A percentile compares a stretch with the other conserved stretches of the same genome.
phyloP scores from a whole-genome alignment of 2,329 filamentous ascomycete genomes.

The Epichloe hybrida region DNA sequence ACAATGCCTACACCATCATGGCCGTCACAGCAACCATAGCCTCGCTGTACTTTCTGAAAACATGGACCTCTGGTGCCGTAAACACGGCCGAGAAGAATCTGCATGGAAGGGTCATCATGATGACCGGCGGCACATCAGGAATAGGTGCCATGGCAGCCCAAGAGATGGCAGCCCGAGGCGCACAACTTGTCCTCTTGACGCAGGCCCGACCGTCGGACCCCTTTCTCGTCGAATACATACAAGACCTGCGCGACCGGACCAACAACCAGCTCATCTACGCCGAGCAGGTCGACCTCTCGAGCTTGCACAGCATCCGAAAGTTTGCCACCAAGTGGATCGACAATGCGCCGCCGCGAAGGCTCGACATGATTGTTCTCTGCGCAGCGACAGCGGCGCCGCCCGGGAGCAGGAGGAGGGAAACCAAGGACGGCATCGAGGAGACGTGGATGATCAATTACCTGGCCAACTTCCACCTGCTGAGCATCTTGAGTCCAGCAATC shows the following conservation, averaged over 20 bases:
- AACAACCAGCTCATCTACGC: conserved; percentile 85
- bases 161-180: conserved; percentile 66
- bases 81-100: conserved; percentile 71
- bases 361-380: conserved; percentile 86
- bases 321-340: conserved; percentile 99
- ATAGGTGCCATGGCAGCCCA: conserved; percentile 68
- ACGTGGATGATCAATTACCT: conserved; percentile 95
- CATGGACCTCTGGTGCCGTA: conserved; percentile 60
- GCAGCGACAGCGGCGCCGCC: conserved; percentile 64
- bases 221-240: conserved; percentile 84
- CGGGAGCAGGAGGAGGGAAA: conserved; percentile 45
- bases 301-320: conserved; percentile 75
- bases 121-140: conserved; percentile 90
- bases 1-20: conserved; percentile 29
- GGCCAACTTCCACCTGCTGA: conserved; percentile 87
- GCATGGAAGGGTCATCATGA: conserved; percentile 86
- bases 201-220: conserved; percentile 68
- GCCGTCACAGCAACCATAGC: conserved; percentile 23
- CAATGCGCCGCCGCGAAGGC: conserved; percentile 72
- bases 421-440: conserved; percentile 68
- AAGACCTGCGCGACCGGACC: conserved; percentile 66
- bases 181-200: conserved; percentile 82
- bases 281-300: conserved; percentile 82
- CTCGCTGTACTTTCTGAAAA: conserved; percentile 43
- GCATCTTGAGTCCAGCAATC: conserved; percentile 80